Evolutionary conservation across 257 asterid species (phyloP).

Genomic region (Scutellaria galericulata): DNA sequence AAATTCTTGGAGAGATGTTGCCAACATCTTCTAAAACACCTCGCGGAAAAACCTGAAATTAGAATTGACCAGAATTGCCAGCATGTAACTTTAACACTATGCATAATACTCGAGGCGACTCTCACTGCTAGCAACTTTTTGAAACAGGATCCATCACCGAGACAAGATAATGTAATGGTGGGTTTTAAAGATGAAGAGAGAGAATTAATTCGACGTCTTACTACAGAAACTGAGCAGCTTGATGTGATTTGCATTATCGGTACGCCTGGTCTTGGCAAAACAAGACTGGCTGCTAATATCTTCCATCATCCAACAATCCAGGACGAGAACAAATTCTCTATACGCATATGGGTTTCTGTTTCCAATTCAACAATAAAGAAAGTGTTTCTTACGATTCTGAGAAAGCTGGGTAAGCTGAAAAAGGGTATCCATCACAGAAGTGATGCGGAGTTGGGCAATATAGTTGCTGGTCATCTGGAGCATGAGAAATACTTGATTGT

Average conservation of each 20-base stretch:
- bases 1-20: too few species aligned
- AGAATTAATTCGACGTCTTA: slow-evolving; percentile 38
- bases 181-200: slow-evolving; percentile 53
- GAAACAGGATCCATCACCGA: too few species aligned
- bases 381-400: slow-evolving; percentile 40
- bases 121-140: too few species aligned
- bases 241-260: slow-evolving; percentile 48
- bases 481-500: too few species aligned
- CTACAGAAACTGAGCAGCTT: slow-evolving; percentile 28
- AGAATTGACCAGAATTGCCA: too few species aligned
- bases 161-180: neutral
- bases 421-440: too few species aligned
- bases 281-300: slow-evolving; percentile 28
- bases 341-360: slow-evolving; percentile 44
- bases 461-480: neutral
- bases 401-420: neutral
- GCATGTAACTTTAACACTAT: too few species aligned
- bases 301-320: slow-evolving; percentile 29
- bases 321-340: slow-evolving; percentile 34
- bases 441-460: neutral
- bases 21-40: too few species aligned
- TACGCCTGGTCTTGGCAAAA: slow-evolving; percentile 58
- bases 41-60: too few species aligned
- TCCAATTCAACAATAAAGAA: slow-evolving; percentile 43
- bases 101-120: too few species aligned